phyloP scores from a whole-genome alignment of 495 filamentous ascomycete species.

The Halenospora varia region DNA sequence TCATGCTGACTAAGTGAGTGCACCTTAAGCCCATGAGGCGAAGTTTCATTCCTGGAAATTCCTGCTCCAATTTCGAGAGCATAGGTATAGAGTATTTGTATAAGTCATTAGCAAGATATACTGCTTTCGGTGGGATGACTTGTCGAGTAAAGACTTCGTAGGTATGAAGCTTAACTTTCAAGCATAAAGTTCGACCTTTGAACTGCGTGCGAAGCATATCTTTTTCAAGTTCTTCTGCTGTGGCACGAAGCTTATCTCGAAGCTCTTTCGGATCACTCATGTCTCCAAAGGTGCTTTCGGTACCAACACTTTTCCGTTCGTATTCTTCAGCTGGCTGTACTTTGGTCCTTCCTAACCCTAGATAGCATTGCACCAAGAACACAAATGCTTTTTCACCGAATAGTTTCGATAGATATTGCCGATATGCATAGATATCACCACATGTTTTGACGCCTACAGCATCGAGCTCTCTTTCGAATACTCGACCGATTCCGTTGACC shows the following conservation, averaged over 20 bases:
- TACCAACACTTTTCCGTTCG: constrained; percentile 90
- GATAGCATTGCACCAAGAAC: constrained; percentile 78
- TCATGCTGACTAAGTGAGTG: constrained; percentile 81
- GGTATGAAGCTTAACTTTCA: constrained; percentile 93
- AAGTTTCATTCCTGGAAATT: constrained; percentile 75
- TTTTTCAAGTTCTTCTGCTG: constrained; percentile 83
- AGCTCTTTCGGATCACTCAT: constrained; percentile 64
- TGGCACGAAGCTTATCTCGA: constrained; percentile 70
- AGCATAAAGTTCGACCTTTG: constrained; percentile 81
- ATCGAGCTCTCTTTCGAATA: constrained; percentile 88
- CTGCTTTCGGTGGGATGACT: constrained; percentile 64
- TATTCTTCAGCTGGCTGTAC: constrained; percentile 86
- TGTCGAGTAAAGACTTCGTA: constrained; percentile 90
- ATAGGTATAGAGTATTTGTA: constrained; percentile 82
- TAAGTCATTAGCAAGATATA: constrained; percentile 72
- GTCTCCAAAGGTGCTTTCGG: constrained; percentile 88
- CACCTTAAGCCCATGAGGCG: constrained; percentile 86
- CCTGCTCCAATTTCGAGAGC: constrained; percentile 78
- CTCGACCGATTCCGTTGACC: constrained; percentile 89
- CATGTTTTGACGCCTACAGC: constrained; percentile 86
- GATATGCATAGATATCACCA: constrained; percentile 78
- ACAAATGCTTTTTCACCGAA: constrained; percentile 90
- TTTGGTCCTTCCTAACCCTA: constrained; percentile 84
- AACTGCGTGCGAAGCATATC: constrained; percentile 76
- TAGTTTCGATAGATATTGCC: constrained; percentile 64